A percentile compares a stretch with the other conserved stretches of the same genome.
Conservation (phyloP, 78 protist species). For the Trichosphaerium sp. region DNA sequence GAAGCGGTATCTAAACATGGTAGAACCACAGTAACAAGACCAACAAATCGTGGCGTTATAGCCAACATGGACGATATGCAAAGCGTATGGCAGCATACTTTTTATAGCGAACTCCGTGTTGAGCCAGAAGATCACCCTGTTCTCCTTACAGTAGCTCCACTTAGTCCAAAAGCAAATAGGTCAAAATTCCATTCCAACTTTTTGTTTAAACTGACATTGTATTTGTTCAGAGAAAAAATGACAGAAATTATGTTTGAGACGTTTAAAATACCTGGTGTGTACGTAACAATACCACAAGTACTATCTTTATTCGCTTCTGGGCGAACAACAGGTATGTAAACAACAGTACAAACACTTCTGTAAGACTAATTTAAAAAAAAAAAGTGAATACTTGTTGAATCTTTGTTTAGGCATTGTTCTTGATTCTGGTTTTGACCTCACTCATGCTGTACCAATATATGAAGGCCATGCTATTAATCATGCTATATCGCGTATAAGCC, state of each 20-base stretch:
- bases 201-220: too few relatives aligned
- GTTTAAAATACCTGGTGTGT: conserved; percentile 31
- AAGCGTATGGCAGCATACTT: background rate
- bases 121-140: conserved; percentile 35
- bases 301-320: conserved; percentile 44
- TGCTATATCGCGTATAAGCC: conserved; percentile 32
- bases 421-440: conserved; percentile 64
- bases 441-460: conserved; percentile 56
- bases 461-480: conserved; percentile 36
- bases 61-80: conserved; percentile 28
- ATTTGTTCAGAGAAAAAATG: conserved; percentile 13
- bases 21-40: conserved; percentile 4
- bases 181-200: too few relatives aligned
- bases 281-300: conserved; percentile 37
- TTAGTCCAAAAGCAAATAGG: conserved; percentile 38
- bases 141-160: conserved; percentile 20
- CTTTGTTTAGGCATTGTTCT: too few relatives aligned
- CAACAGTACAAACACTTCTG: too few relatives aligned
- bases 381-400: too few relatives aligned
- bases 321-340: conserved; percentile 48
- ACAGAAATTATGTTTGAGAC: conserved; percentile 50
- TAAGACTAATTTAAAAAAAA: too few relatives aligned
- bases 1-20: too few relatives aligned
- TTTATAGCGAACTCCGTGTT: too few relatives aligned
- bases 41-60: conserved; percentile 30